Evolutionary conservation across 352 stramenopile species (phyloP).

Genomic region (Phytophthora litchii): DNA sequence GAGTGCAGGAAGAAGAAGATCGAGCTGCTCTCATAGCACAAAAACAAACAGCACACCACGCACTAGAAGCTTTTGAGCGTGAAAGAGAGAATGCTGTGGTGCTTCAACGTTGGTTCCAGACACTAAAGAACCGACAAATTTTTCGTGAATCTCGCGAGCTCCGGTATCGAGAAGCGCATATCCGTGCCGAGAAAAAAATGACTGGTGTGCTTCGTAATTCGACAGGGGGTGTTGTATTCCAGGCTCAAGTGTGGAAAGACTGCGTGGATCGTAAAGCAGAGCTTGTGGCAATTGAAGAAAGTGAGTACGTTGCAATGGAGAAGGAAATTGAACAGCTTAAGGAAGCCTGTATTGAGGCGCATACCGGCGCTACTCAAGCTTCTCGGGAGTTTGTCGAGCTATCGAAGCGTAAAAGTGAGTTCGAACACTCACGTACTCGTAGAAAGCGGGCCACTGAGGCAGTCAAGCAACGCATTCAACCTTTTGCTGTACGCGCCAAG

Average conservation of each 20-base stretch:
- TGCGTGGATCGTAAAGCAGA: constrained; percentile 56
- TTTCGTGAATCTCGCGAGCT: constrained; percentile 47
- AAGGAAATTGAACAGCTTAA: constrained; percentile 56
- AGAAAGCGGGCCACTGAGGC: constrained; percentile 28
- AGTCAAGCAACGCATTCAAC: constrained; percentile 64
- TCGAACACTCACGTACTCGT: constrained; percentile 28
- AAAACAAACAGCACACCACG: constrained; percentile 67
- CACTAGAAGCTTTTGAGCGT: constrained; percentile 50
- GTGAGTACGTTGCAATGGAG: constrained; percentile 46
- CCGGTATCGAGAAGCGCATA: constrained; percentile 25
- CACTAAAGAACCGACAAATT: constrained; percentile 59
- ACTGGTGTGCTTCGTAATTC: constrained; percentile 31
- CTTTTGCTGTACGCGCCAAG: constrained; percentile 67
- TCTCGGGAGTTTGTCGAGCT: constrained; percentile 44
- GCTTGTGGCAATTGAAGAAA: constrained; percentile 52
- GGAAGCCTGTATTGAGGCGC: constrained; percentile 45
- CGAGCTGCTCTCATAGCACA: constrained; percentile 59
- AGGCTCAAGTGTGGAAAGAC: constrained; percentile 72
- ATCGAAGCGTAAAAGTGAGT: constrained; percentile 43
- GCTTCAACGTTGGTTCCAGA: constrained; percentile 72
- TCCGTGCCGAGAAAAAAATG: constrained; percentile 44
- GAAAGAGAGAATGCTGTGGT: constrained; percentile 44
- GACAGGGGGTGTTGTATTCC: constrained; percentile 59
- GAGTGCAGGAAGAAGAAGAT: constrained; percentile 63
- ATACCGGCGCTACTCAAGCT: constrained; percentile 45